Conservation (phyloP, 2,329 filamentous ascomycete genomes). For the Alternaria novae-zelandiae region DNA sequence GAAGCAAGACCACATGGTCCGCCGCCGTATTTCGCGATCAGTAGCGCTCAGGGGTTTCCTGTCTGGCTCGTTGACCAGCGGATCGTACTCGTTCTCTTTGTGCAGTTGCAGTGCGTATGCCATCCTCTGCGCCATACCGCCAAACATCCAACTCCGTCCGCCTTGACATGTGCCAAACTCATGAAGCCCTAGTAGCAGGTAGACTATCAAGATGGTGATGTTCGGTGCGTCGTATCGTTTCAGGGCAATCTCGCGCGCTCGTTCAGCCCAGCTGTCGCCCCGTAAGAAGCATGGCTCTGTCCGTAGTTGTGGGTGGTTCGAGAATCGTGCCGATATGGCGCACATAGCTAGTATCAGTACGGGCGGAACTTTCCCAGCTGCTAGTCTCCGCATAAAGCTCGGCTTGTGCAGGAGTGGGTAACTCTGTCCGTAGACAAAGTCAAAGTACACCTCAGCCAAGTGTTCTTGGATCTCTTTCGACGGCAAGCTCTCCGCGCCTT, state of each 20-base stretch:
- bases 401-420: conserved; percentile 96
- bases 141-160: conserved; percentile 92
- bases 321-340: conserved; percentile 93
- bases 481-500: conserved; percentile 83
- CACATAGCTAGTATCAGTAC: conserved; percentile 94
- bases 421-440: conserved; percentile 92
- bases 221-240: conserved; percentile 93
- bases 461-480: conserved; percentile 90
- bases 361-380: conserved; percentile 80
- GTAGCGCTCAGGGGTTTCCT: conserved; percentile 79
- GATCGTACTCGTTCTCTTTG: conserved; percentile 85
- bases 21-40: conserved; percentile 87
- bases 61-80: conserved; percentile 65
- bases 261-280: conserved; percentile 88
- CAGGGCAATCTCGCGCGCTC: conserved; percentile 85
- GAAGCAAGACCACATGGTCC: conserved; percentile 98
- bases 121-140: conserved; percentile 95
- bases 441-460: conserved; percentile 92
- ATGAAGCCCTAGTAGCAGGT: conserved; percentile 86
- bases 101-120: conserved; percentile 94
- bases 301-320: conserved; percentile 80
- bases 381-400: conserved; percentile 90
- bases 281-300: conserved; percentile 81
- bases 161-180: conserved; percentile 98
- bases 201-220: conserved; percentile 91